phyloP scores from a whole-genome alignment of 306 rosid species.

The Prunus mira region DNA sequence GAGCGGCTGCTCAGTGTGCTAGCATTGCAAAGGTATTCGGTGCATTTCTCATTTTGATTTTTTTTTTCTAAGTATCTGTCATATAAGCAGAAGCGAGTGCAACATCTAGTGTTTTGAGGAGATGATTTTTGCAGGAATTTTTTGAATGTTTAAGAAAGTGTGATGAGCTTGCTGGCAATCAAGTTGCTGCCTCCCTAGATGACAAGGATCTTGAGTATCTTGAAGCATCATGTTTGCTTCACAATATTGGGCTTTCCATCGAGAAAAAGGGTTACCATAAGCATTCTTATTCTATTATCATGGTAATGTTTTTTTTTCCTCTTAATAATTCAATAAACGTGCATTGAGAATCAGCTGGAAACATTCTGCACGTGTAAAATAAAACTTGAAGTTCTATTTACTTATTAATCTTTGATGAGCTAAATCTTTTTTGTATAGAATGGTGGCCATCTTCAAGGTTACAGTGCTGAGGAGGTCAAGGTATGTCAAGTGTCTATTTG shows the following conservation, averaged over 20 bases:
- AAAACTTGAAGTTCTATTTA: background rate
- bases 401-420: background rate
- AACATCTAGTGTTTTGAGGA: background rate
- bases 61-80: background rate
- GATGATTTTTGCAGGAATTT: conserved; percentile 28
- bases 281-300: conserved; percentile 27
- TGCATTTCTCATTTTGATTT: background rate
- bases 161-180: conserved; percentile 1
- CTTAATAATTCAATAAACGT: background rate
- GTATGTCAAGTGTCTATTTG: conserved; percentile 17
- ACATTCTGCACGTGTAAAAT: no score
- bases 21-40: conserved; percentile 27
- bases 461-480: conserved; percentile 35
- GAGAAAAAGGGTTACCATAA: conserved; percentile 41
- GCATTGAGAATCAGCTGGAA: background rate
- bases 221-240: conserved; percentile 39
- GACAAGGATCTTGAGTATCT: conserved; percentile 39
- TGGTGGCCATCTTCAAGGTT: conserved; percentile 25
- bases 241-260: conserved; percentile 33
- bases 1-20: conserved; percentile 27
- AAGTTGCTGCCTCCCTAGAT: conserved; percentile 18
- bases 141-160: conserved; percentile 32
- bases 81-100: background rate
- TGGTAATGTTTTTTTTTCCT: conserved; percentile 18
- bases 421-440: conserved; percentile 17